Base-by-base conservation (phyloP, 2,329 filamentous ascomycete species). In the Colletotrichum nymphaeae region DNA sequence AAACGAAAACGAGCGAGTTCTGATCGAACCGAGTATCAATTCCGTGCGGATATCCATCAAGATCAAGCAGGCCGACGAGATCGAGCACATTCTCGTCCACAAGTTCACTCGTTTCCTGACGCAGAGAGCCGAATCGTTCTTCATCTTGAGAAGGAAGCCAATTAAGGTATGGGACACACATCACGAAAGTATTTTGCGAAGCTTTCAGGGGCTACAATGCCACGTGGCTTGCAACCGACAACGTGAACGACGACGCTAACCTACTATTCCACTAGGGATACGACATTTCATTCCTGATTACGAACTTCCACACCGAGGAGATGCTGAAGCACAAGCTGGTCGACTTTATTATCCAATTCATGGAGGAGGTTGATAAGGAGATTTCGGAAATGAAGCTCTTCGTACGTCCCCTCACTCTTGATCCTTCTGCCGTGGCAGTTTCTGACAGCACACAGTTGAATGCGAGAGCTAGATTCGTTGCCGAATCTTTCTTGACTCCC, bases 371-470 rank as follows among this genome's bases (percentile, higher is more conserved):
- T 5, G 97, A 99, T 84, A 99, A 99, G 88, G 97, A 99, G 84
- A 99, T 99, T 74, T 98, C 97, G 3, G 97, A 99, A 86, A 98
- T 99, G 97, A 99, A 99, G 90, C 93, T 99, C 79, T 99, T 99
- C 84, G 96, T 98, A 90, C 78, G 94, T 88, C 37, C 59, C n/a
- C 56, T 55, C n/a, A 55, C 16, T 19, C 16, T 14, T 14, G 3
- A 30, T 12, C 7, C 1, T 5, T 37, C n/a, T n/a, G 46, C 30
- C 30, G 32, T 22, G 30, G 26, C 35, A 16, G 0, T 16, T n/a
- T 22, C 76, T 79, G 58, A 81, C 69, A 73, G 37, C 66, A 46
- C 12, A 66, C 80, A 98, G 96, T 88, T 99, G 83, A 99, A 99
- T 83, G 95, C 97, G 69, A 91, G 97, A 85, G 97, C 97, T 82